These are phyloP conservation scores for Cucumis sativus DNA, from an alignment of 306 rosid species.

Conservation along the genomic window DNA sequence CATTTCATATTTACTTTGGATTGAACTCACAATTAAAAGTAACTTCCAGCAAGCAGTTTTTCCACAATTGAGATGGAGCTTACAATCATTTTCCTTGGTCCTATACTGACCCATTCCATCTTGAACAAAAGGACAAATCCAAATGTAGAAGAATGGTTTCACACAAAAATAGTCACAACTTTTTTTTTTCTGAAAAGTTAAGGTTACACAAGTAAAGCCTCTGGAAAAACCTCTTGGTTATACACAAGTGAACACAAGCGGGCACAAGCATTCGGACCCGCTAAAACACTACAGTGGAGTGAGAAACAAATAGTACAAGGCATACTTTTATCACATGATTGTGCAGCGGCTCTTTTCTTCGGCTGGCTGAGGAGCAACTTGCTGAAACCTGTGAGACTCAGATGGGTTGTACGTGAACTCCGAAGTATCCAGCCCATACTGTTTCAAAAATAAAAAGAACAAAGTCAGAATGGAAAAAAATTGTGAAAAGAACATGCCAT, in stretches of 20 bases:
- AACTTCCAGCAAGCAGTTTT: not conserved
- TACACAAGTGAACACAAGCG: slow-evolving; percentile 20
- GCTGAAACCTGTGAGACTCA: slow-evolving; percentile 70
- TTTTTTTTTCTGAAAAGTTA: not conserved
- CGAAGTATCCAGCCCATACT: slow-evolving; percentile 95
- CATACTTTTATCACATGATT: slow-evolving; percentile 50
- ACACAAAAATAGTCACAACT: slow-evolving; percentile 20
- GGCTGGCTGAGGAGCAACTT: slow-evolving; percentile 54
- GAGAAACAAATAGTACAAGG: slow-evolving; percentile 7
- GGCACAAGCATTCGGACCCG: slow-evolving; percentile 9
- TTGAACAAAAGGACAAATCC: not conserved
- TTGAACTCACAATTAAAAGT: not conserved
- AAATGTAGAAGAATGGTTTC: slow-evolving; percentile 11
- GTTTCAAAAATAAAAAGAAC: slow-evolving; percentile 11
- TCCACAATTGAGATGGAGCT: not conserved
- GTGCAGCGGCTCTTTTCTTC: slow-evolving; percentile 89
- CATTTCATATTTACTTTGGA: not conserved
- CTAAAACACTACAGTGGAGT: not conserved
- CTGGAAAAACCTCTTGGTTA: slow-evolving; percentile 19
- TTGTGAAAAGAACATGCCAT: not conserved
- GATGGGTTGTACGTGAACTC: slow-evolving; percentile 95
- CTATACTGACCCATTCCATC: slow-evolving; percentile 1
- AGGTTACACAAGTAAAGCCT: slow-evolving; percentile 8
- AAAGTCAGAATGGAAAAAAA: not conserved
- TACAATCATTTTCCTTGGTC: not conserved